A percentile compares a stretch with the other conserved stretches of the same genome.
Conservation (phyloP, 768 basidiomycete species). For the Tylopilus felleus region DNA sequence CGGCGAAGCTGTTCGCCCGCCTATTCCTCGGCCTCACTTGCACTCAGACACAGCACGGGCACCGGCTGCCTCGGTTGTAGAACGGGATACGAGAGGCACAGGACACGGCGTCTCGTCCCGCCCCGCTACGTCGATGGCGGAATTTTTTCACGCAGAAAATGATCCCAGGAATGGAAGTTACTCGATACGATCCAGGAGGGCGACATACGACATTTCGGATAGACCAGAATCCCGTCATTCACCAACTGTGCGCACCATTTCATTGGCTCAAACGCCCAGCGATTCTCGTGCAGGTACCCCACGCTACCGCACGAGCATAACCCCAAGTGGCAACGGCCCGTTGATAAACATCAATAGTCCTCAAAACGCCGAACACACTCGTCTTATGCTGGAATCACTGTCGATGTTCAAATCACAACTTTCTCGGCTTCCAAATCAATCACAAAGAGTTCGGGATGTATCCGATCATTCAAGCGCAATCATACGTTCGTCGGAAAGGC, state of each 20-base stretch:
- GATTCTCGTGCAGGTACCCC: constrained; percentile 15
- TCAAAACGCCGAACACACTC: constrained; percentile 53
- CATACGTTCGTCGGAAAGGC: constrained; percentile 60
- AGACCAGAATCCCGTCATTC: constrained; percentile 19
- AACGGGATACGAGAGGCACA: constrained; percentile 22
- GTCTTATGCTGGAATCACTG: constrained; percentile 69
- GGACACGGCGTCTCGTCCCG: constrained; percentile 27
- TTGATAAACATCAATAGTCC: constrained; percentile 10
- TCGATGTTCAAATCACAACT: constrained; percentile 68
- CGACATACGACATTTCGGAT: constrained; percentile 25
- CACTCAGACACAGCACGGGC: constrained; percentile 27
- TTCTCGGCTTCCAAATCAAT: constrained; percentile 48
- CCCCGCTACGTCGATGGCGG: constrained; percentile 56
- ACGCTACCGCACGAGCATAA: constrained; percentile 14
- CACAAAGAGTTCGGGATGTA: constrained; percentile 49
- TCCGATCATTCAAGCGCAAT: constrained; percentile 59
- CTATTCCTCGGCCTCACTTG: constrained; percentile 20
- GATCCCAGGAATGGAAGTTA: constrained; percentile 10
- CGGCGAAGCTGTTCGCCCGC: constrained; percentile 15
- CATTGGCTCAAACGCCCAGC: constrained; percentile 16
- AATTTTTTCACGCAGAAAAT: constrained; percentile 36
- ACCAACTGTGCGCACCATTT: constrained; percentile 5
- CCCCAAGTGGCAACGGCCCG: constrained; percentile 18
- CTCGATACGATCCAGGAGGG: constrained; percentile 21
- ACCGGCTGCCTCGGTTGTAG: constrained; percentile 10